Base-by-base conservation (phyloP, 352 stramenopile species). In the Phytophthora colocasiae region DNA sequence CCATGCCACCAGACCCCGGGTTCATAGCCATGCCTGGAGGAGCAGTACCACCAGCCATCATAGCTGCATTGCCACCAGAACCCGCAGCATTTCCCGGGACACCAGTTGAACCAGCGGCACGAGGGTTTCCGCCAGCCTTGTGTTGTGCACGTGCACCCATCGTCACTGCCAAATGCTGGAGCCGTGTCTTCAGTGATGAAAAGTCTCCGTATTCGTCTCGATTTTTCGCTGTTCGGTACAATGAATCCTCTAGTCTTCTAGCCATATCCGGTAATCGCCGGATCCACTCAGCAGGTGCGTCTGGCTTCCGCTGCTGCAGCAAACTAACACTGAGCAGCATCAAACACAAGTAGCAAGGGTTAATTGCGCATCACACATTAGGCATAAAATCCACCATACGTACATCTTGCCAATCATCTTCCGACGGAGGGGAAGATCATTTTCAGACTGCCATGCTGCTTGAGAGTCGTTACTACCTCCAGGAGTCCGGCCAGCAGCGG, bases 201-300 rank as follows among this genome's bases (percentile, higher is more conserved):
- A 96, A 96, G 71, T 99, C 95, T 48, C 96, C 97, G 63, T 99
- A 99, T 56, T 98, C 96, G 36, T 98, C 95, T 41, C 97, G 76
- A 74, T 95, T 80, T 80, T 96, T 83, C 63, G 97, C 75, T 57
- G 92, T 95, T 43, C 90, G 86, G 76, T 99, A 99, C 46, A 99
- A 76, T 46, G 96, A 98, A 66, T 99, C 97, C 72, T 99, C 97
- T 22, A 99, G 82, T 47, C 97, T 89, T 47, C 98, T 96, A 6
- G 97, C 97, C 97, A 99, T 99, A 71, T 99, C 96, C 4, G 97
- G 97, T 27, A 99, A 77, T 65, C 98, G 97, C 46, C 98, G 92
- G 58, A 99, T 95, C 97, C 97, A 99, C 76, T 99, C 97, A 24
- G 96, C 83, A 9, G 96, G 93, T 15, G 97, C 97, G 76, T 99